Evolutionary conservation across 805 yeast genomes (phyloP), one percentile per base, ranked within the genome.

Genomic region (Yueomyces sp.): DNA sequence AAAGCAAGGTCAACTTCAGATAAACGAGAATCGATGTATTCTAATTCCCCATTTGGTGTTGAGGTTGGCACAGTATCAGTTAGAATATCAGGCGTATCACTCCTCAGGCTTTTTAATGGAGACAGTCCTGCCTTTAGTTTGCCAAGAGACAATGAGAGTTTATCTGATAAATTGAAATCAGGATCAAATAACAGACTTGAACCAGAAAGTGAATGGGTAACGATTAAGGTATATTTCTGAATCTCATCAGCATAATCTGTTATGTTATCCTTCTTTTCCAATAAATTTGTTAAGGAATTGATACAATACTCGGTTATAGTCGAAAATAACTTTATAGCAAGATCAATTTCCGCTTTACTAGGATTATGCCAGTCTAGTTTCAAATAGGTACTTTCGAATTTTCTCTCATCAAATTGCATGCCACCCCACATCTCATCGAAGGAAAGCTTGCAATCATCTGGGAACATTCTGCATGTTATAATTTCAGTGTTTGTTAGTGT

Each of bases 291-390:
- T 12, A 83, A 65, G 28, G 69, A 66, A 0, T 60, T 54, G 28
- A 77, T 60, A 2, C 76, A 62, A 38, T 60, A 65, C 0, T 67
- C 58, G 0, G 75, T 65, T 40, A 81, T 70, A 1, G 54, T 56
- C 26, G 70, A 73, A 50, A 80, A 83, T 8, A 77, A 61, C 3
- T 73, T 70, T 4, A 79, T 69, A 0, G 94, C 88, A 53, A 74
- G 73, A 0, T 65, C 64, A 2, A 85, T 64, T 40, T 81, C 87
- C 2, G 52, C 60, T 2, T 60, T 60, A 1, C 68, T 55, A 0
- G 97, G 96, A 1, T 70, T 57, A 52, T 79, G 85, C 98, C 98
- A 90, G 1, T 69, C 64, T 49, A 86, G 78, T 1, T 68, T 53
- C 33, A 83, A 57, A 47, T 74, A 72, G 11, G 71, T 72, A 9